Percentiles rank a stretch among this genome's conserved stretches.
Conservation (phyloP, 1,284 basidiomycete species). For the Lentinula novae-zelandiae region DNA sequence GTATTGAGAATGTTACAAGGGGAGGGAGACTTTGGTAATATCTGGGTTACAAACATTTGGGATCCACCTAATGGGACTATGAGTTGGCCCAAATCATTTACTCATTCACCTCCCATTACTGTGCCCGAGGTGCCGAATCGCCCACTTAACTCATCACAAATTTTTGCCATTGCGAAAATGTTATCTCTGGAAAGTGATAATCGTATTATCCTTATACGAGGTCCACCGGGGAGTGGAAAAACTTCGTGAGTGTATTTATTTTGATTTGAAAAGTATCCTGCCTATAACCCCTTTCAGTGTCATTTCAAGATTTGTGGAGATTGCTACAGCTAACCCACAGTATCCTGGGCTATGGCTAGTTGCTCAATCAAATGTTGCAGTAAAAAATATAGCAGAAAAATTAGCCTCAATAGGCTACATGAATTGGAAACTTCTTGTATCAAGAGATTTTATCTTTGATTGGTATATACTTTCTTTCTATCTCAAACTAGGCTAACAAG, state of each 20-base stretch:
- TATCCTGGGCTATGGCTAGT: constrained; percentile 60
- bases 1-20: constrained; percentile 53
- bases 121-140: constrained; percentile 14
- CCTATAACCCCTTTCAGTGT: constrained; percentile 24
- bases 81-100: constrained; percentile 41
- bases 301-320: constrained; percentile 55
- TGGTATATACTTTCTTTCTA: constrained; percentile 43
- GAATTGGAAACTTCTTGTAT: constrained; percentile 40
- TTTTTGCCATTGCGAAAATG: constrained; percentile 49
- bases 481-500: constrained; percentile 1
- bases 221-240: constrained; percentile 58
- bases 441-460: constrained; percentile 41
- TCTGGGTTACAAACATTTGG: constrained; percentile 59
- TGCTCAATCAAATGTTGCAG: constrained; percentile 63
- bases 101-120: constrained; percentile 13
- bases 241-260: constrained; percentile 31
- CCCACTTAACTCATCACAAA: constrained; percentile 53
- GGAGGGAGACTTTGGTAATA: constrained; percentile 34
- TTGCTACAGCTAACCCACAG: constrained; percentile 28
- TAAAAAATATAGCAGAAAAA: constrained; percentile 53
- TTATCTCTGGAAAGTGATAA: constrained; percentile 36
- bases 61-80: constrained; percentile 30
- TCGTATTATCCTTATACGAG: constrained; percentile 53
- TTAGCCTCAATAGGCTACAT: constrained; percentile 30
- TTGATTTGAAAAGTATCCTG: background rate